A percentile compares a stretch with the other conserved stretches of the same genome.
Conservation (phyloP, 2,329 filamentous ascomycete species). For the Dothideomycetes sp. region DNA sequence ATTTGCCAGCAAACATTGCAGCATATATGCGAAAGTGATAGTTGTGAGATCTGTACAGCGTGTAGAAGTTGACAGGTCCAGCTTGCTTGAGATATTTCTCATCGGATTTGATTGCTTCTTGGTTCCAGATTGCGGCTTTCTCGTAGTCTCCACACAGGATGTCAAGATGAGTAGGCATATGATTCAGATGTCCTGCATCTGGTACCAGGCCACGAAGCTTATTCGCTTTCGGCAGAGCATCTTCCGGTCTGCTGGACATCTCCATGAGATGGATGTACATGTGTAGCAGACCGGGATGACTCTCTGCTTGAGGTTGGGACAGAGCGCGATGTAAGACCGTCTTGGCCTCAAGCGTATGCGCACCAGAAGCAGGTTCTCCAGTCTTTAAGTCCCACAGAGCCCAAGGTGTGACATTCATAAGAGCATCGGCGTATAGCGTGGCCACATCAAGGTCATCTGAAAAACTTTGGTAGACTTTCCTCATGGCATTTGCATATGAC, state of each 20-base stretch:
- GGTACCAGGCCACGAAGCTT: slow-evolving; percentile 55
- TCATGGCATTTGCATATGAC: slow-evolving; percentile 55
- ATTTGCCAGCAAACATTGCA: slow-evolving; percentile 67
- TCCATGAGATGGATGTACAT: slow-evolving; percentile 72
- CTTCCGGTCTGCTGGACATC: slow-evolving; percentile 60
- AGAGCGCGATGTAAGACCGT: slow-evolving; percentile 51
- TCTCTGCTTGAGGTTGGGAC: slow-evolving; percentile 35
- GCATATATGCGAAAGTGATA: slow-evolving; percentile 69
- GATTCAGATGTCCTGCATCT: slow-evolving; percentile 60
- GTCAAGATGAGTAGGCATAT: slow-evolving; percentile 73
- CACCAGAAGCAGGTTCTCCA: slow-evolving; percentile 45
- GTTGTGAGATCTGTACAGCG: slow-evolving; percentile 65
- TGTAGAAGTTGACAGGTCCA: slow-evolving; percentile 64
- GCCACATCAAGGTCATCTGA: slow-evolving; percentile 54
- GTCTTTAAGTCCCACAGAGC: slow-evolving; percentile 53
- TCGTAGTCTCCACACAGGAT: slow-evolving; percentile 64
- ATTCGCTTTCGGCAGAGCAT: slow-evolving; percentile 52
- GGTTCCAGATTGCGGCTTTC: slow-evolving; percentile 57
- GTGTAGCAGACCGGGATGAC: slow-evolving; percentile 63
- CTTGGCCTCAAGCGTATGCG: slow-evolving; percentile 52
- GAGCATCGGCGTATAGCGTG: slow-evolving; percentile 52
- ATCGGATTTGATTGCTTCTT: slow-evolving; percentile 57
- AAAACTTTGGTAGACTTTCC: slow-evolving; percentile 43
- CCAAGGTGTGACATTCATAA: slow-evolving; percentile 61
- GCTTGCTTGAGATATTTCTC: slow-evolving; percentile 52